Conservation (phyloP, 1,284 basidiomycete genomes). For the Caloboletus inedulis region DNA sequence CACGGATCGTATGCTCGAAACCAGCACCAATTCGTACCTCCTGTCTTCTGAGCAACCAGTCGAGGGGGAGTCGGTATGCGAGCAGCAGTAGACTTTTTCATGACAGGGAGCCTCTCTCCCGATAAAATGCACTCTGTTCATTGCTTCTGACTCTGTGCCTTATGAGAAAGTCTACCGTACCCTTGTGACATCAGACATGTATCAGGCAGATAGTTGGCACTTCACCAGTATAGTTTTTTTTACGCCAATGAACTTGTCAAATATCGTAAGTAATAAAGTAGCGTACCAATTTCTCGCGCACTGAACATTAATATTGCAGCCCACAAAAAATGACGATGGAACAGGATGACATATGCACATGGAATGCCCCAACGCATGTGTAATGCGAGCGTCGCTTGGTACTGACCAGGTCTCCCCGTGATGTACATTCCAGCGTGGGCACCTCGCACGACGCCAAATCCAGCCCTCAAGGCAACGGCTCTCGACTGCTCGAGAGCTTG, state of each 20-base stretch:
- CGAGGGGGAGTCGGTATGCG: neutral
- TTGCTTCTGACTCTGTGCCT: no score
- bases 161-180: no score
- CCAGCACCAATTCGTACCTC: neutral
- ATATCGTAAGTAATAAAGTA: slow-evolving; percentile 7
- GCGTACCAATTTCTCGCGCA: neutral
- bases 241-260: neutral
- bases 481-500: slow-evolving; percentile 76
- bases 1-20: neutral
- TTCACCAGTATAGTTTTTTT: neutral
- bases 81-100: no score
- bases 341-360: slow-evolving; percentile 6
- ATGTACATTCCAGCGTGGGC: neutral
- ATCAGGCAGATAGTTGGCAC: no score
- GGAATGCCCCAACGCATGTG: neutral
- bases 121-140: no score
- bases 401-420: neutral
- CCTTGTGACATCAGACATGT: no score
- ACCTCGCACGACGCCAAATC: neutral
- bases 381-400: neutral
- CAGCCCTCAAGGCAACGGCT: slow-evolving; percentile 57
- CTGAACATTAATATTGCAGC: neutral
- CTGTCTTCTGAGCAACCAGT: neutral
- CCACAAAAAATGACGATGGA: neutral
- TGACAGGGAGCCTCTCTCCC: no score